A percentile compares a stretch with the other conserved stretches of the same genome.
Conservation (phyloP, 2,329 filamentous ascomycete genomes). For the Sordariomycetes sp. region DNA sequence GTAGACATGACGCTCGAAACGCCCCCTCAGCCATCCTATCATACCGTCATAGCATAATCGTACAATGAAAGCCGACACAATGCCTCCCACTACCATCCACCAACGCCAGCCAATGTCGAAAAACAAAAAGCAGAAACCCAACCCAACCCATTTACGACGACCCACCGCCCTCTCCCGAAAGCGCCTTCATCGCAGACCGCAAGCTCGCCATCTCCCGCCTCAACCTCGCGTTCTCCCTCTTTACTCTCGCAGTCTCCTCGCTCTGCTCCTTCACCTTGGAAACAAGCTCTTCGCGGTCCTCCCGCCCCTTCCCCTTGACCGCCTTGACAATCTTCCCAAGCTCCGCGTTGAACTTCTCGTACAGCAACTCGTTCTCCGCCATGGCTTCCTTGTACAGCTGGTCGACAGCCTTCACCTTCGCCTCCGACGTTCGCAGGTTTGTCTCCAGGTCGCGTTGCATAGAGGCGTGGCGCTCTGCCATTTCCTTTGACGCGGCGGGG, state of each 20-base stretch:
- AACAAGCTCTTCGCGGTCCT: constrained; percentile 71
- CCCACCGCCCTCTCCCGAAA: background rate
- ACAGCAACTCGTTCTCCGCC: constrained; percentile 86
- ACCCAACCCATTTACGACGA: background rate
- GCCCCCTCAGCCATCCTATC: background rate
- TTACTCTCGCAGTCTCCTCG: constrained; percentile 66
- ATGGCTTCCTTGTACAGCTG: constrained; percentile 80
- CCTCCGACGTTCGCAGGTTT: constrained; percentile 63
- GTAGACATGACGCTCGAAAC: background rate
- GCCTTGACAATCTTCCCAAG: constrained; percentile 72
- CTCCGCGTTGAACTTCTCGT: constrained; percentile 88
- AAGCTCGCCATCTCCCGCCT: constrained; percentile 73
- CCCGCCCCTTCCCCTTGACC: constrained; percentile 59
- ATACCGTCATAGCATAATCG: background rate
- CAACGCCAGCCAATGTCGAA: background rate
- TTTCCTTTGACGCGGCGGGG: constrained; percentile 44
- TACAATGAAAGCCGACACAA: background rate
- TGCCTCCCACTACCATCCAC: background rate
- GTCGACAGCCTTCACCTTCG: constrained; percentile 72
- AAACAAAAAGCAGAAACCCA: background rate
- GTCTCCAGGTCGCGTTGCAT: constrained; percentile 63
- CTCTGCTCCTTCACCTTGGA: constrained; percentile 58
- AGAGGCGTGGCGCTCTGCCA: constrained; percentile 48
- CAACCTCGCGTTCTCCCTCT: constrained; percentile 76
- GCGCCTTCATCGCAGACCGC: constrained; percentile 40